Evolutionary conservation across 169 alveolate species (phyloP).

Genomic region (Miamiensis avidus): DNA sequence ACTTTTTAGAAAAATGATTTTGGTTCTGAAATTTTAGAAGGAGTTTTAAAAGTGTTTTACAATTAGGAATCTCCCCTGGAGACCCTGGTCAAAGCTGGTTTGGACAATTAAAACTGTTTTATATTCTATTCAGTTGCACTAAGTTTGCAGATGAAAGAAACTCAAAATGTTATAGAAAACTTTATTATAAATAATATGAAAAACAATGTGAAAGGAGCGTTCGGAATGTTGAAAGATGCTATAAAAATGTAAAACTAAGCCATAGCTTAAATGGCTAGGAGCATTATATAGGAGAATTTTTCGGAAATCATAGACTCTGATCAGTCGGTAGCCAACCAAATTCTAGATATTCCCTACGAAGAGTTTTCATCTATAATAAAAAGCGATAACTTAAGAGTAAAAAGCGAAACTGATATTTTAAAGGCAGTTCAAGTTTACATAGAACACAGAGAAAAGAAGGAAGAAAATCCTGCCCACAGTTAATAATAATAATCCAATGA

Average conservation of each 20-base stretch:
- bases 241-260: background rate
- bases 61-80: background rate
- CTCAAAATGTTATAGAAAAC: background rate
- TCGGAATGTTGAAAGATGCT: background rate
- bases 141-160: background rate
- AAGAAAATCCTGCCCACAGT: background rate
- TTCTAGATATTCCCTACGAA: background rate
- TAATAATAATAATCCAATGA: too few relatives aligned
- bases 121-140: background rate
- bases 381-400: too few relatives aligned
- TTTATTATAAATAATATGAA: background rate
- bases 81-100: background rate
- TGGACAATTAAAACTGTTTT: background rate
- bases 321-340: background rate
- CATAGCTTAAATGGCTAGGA: background rate
- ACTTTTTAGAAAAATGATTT: background rate
- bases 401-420: background rate
- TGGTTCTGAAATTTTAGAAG: background rate
- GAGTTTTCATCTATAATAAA: too few relatives aligned
- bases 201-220: background rate
- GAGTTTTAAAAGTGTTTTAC: too few relatives aligned
- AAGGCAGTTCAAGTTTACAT: background rate
- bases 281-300: background rate
- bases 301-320: background rate
- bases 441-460: background rate